phyloP scores from a whole-genome alignment of 148 eudicot genomes.

The Spergularia bocconei region DNA sequence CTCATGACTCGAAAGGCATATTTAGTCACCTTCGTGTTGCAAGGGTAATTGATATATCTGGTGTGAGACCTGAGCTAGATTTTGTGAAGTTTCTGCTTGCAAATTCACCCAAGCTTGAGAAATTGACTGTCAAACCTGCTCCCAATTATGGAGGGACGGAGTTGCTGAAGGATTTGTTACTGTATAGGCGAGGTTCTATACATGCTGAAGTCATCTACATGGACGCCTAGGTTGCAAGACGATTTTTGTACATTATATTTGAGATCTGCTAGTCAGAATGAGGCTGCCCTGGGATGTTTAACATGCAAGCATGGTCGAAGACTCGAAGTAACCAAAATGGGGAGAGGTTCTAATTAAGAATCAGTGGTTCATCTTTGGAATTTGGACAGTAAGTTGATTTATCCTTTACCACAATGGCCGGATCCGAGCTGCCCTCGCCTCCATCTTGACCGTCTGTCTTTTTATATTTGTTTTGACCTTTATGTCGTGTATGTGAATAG shows the following conservation, averaged over 20 bases:
- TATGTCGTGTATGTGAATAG: too few species aligned
- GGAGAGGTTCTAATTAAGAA: too few species aligned
- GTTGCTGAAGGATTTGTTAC: constrained; percentile 57
- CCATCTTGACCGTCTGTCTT: too few species aligned
- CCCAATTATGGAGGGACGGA: constrained; percentile 49
- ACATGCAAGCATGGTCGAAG: too few species aligned
- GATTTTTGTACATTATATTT: not conserved
- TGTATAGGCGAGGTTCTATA: constrained; percentile 59
- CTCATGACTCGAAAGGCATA: constrained; percentile 26
- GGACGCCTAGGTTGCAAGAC: constrained; percentile 38
- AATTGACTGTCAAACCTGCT: constrained; percentile 65
- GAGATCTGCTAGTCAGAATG: too few species aligned
- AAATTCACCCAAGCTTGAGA: constrained; percentile 68
- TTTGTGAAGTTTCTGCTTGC: constrained; percentile 67
- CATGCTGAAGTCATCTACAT: constrained; percentile 60
- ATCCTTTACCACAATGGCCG: too few species aligned
- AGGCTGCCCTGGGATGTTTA: too few species aligned
- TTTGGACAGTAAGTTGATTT: too few species aligned
- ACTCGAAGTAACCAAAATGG: too few species aligned
- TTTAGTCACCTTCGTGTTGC: constrained; percentile 52
- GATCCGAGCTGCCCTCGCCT: too few species aligned
- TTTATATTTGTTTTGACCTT: too few species aligned
- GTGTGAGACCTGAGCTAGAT: constrained; percentile 45
- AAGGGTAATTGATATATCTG: constrained; percentile 47
- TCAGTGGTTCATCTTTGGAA: too few species aligned